Evolutionary conservation across 2,329 filamentous ascomycete genomes (phyloP), one percentile per base, ranked within the genome.

Genomic region (Alternaria sp.): DNA sequence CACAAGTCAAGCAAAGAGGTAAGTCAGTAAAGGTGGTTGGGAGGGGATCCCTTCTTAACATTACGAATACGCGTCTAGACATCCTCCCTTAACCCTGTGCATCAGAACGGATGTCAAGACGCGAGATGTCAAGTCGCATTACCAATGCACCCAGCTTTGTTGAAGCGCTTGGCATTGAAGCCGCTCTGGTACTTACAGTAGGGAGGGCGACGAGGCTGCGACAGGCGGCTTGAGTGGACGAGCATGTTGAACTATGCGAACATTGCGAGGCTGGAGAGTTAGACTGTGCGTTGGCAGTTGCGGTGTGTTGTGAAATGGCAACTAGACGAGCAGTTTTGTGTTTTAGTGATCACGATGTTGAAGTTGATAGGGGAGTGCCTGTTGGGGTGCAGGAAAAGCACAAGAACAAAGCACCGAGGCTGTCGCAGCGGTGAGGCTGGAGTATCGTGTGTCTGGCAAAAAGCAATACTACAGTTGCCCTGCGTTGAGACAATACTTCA

Each of bases 381-480:
- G 46, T 18, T 5, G 27, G 18, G 32, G 30, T 50, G 46, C 46
- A 38, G 32, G 30, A 50, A 50, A 50, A 50, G 46, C 46, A 50
- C 46, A 0, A 22, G 9, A 36, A 16, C 28, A 12, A 32, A 43
- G 46, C 32, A 36, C 20, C 30, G 30, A 38, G 46, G 22, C 46
- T 20, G 20, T 25, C 32, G 20, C 46, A n/a, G 46, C 46, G 46
- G 46, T 38, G 46, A 50, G 46, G 46, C 46, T 50, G 32, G 14
- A 38, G 46, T 50, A 50, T 50, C 46, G 30, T 22, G 22, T 25
- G 30, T 38, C 45, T 12, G 25, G 20, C 46, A 50, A 50, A 49
- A 50, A 50, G 46, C 5, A 36, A 50, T 36, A 38, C 0, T 18
- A 50, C 27, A 22, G 46, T 36, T 50, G 32, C 30, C 46, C 46